A percentile compares a stretch with the other conserved stretches of the same genome.
Evolutionary conservation across 1,139 yeast genomes (phyloP).

Genomic region (Meyerozyma carpophila): DNA sequence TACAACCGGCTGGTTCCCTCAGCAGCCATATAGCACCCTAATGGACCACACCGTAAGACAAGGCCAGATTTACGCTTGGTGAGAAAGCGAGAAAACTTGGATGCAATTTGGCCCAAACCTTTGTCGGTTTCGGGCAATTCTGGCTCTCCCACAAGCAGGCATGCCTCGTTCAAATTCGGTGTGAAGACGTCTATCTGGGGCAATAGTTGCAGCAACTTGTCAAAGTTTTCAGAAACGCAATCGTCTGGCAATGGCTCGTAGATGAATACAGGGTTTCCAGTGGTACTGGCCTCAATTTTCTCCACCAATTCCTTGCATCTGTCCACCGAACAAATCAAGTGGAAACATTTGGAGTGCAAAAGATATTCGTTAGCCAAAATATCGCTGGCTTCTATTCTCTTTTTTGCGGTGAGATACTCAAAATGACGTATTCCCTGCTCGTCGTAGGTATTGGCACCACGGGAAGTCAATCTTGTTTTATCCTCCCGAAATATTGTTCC

Average conservation of each 20-base stretch:
- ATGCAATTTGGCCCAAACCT: slow-evolving; percentile 27
- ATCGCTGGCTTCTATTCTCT: slow-evolving; percentile 59
- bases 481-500: slow-evolving; percentile 54
- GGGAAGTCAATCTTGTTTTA: slow-evolving; percentile 54
- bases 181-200: slow-evolving; percentile 56
- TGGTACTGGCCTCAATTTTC: slow-evolving; percentile 16
- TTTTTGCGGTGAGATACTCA: slow-evolving; percentile 50
- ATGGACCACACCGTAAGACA: slow-evolving; percentile 65
- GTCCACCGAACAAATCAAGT: slow-evolving; percentile 69
- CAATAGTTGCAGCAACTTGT: slow-evolving; percentile 35
- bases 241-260: slow-evolving; percentile 89
- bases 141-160: slow-evolving; percentile 41
- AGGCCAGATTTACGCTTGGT: slow-evolving; percentile 37
- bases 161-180: slow-evolving; percentile 84
- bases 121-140: slow-evolving; percentile 10
- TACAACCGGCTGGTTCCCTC: slow-evolving; percentile 29
- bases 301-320: slow-evolving; percentile 48
- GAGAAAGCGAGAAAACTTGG: slow-evolving; percentile 35
- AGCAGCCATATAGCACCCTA: slow-evolving; percentile 47
- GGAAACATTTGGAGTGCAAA: slow-evolving; percentile 46
- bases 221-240: slow-evolving; percentile 49
- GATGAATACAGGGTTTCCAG: slow-evolving; percentile 38
- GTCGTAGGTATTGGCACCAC: slow-evolving; percentile 76
- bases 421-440: slow-evolving; percentile 52
- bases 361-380: slow-evolving; percentile 34